A percentile compares a stretch with the other conserved stretches of the same genome.
Evolutionary conservation across 2,329 filamentous ascomycete species (phyloP).

Genomic region (Penicillium brasilianum): DNA sequence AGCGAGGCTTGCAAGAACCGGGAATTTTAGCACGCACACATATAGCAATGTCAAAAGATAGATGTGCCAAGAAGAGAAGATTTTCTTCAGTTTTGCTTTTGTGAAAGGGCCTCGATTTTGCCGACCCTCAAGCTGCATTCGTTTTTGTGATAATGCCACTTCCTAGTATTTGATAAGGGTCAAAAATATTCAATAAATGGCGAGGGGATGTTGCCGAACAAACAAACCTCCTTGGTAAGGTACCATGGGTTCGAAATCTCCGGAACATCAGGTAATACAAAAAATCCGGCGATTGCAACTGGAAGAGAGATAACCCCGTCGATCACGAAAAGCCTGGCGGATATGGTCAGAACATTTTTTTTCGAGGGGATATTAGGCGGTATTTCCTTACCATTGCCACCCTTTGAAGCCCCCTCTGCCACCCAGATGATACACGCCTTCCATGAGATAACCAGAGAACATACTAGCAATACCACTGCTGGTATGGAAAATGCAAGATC

Average conservation of each 20-base stretch:
- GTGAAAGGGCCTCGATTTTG: conserved; percentile 53
- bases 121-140: conserved; percentile 58
- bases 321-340: conserved; percentile 55
- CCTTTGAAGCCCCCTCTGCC: conserved; percentile 56
- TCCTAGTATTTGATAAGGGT: conserved; percentile 38
- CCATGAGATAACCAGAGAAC: conserved; percentile 60
- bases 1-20: not conserved
- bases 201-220: not conserved
- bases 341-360: not conserved
- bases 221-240: conserved; percentile 44
- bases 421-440: conserved; percentile 57
- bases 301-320: conserved; percentile 61
- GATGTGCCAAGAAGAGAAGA: conserved; percentile 69
- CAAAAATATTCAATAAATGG: not conserved
- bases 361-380: not conserved
- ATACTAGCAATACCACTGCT: conserved; percentile 51
- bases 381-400: conserved; percentile 54
- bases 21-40: conserved; percentile 44
- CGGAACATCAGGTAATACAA: conserved; percentile 56
- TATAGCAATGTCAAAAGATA: conserved; percentile 64
- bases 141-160: conserved; percentile 52
- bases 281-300: conserved; percentile 57
- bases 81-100: conserved; percentile 61
- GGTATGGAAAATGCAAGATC: conserved; percentile 59
- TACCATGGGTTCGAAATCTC: conserved; percentile 58